These are phyloP conservation scores for Diplodia scrobiculata DNA, from an alignment of 2,329 filamentous ascomycete species.

Conservation along the genomic window DNA sequence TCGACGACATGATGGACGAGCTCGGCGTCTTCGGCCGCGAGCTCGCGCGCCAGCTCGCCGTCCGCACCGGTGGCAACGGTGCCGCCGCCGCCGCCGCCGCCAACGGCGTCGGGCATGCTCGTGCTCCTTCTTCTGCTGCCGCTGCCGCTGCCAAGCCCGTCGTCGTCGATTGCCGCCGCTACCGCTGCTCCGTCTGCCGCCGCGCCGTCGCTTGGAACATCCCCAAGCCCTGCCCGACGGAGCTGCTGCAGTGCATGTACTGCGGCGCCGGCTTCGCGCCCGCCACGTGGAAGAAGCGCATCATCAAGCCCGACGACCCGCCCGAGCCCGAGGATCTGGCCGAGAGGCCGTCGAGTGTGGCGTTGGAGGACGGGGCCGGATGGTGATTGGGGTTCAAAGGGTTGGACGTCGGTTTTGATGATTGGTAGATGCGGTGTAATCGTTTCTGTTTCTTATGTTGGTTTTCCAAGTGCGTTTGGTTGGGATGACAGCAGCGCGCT, in stretches of 20 bases:
- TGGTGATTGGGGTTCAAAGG: not conserved
- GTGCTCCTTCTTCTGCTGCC: too few relatives aligned
- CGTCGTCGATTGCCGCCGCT: conserved; percentile 15
- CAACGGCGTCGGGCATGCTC: not conserved
- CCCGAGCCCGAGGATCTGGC: conserved; percentile 7
- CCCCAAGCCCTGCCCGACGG: conserved; percentile 9
- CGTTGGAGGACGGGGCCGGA: not conserved
- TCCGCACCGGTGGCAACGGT: not conserved
- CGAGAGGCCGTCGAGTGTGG: conserved; percentile 1
- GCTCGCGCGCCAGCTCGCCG: conserved; percentile 6
- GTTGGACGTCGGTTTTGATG: not conserved
- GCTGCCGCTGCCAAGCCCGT: not conserved
- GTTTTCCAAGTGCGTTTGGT: not conserved
- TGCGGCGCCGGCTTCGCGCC: conserved; percentile 20
- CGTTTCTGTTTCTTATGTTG: too few relatives aligned
- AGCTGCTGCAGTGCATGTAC: conserved; percentile 26
- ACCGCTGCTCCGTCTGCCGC: conserved; percentile 22
- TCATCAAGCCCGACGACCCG: conserved; percentile 13
- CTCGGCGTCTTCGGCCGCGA: conserved; percentile 25
- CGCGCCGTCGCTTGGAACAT: conserved; percentile 17
- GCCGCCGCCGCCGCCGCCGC: not conserved
- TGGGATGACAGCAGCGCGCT: not conserved
- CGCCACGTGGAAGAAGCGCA: conserved; percentile 8
- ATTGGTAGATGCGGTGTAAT: not conserved
- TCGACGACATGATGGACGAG: conserved; percentile 26